Percentiles rank a stretch among this genome's conserved stretches.
These are phyloP conservation scores for Brettanomyces bruxellensis DNA, from an alignment of 805 yeast species.

Conservation along the genomic window DNA sequence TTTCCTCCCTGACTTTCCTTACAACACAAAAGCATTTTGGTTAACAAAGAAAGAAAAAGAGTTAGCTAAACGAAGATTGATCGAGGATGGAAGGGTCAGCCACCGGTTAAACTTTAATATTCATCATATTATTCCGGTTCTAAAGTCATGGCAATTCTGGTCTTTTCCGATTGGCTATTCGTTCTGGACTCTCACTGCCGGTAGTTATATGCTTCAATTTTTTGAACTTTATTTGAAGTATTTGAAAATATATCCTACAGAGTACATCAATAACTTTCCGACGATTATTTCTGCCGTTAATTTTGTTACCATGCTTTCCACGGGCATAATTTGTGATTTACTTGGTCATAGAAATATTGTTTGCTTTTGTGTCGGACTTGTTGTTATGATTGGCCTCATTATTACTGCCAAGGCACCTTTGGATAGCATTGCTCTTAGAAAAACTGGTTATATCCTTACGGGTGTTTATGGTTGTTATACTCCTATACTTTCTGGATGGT, in stretches of 20 bases:
- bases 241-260: slow-evolving; percentile 35
- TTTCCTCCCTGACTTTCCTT: slow-evolving; percentile 53
- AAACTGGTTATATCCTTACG: slow-evolving; percentile 16
- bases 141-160: slow-evolving; percentile 40
- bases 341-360: slow-evolving; percentile 21
- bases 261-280: slow-evolving; percentile 42
- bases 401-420: slow-evolving; percentile 13
- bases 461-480: slow-evolving; percentile 39
- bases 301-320: slow-evolving; percentile 33
- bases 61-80: slow-evolving; percentile 11
- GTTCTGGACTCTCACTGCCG: slow-evolving; percentile 20
- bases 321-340: slow-evolving; percentile 21
- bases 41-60: slow-evolving; percentile 15
- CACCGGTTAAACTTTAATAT: slow-evolving; percentile 19
- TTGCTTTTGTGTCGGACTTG: slow-evolving; percentile 35
- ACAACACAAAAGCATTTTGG: slow-evolving; percentile 13
- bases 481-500: slow-evolving; percentile 56
- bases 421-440: slow-evolving; percentile 10
- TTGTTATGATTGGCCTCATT: slow-evolving; percentile 28
- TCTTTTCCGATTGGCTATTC: slow-evolving; percentile 16
- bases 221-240: slow-evolving; percentile 30
- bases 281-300: slow-evolving; percentile 49
- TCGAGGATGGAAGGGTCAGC: slow-evolving; percentile 31
- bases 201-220: slow-evolving; percentile 19
- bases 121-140: slow-evolving; percentile 31